These are phyloP conservation scores for Fusarium ramigenum DNA, from an alignment of 2,329 filamentous ascomycete genomes.

Conservation along the genomic window DNA sequence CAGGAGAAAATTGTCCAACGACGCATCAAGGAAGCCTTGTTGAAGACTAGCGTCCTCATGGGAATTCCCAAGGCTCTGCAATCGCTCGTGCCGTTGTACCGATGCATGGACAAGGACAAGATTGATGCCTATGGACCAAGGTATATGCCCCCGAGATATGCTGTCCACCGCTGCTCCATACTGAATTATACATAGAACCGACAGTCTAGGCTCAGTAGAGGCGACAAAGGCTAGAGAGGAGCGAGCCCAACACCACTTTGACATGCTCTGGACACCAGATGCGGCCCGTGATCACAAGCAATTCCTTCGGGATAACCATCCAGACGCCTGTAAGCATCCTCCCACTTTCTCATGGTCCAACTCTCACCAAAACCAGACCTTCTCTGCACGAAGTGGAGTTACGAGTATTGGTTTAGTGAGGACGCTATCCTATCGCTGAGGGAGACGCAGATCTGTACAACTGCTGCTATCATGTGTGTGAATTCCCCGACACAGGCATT, in stretches of 20 bases:
- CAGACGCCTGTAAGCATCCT: fast-evolving
- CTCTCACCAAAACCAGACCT: no score
- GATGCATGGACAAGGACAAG: no score
- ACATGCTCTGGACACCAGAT: neutral
- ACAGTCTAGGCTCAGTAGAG: neutral
- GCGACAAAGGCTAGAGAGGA: neutral
- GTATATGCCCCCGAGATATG: fast-evolving
- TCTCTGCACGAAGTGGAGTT: neutral
- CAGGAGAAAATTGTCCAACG: neutral
- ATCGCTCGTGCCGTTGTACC: neutral
- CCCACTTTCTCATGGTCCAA: no score
- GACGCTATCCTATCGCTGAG: neutral
- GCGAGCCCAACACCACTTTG: neutral
- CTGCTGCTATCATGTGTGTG: neutral
- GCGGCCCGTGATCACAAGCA: neutral
- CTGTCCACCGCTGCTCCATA: neutral
- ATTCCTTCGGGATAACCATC: fast-evolving
- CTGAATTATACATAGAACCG: neutral
- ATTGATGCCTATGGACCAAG: neutral
- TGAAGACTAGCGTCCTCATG: neutral
- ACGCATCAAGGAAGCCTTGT: neutral
- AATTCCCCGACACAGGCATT: no score
- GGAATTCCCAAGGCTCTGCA: neutral
- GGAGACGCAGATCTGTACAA: neutral
- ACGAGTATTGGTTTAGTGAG: neutral